Conservation (phyloP, 345 rosid species). For the Melastoma malabathricum region DNA sequence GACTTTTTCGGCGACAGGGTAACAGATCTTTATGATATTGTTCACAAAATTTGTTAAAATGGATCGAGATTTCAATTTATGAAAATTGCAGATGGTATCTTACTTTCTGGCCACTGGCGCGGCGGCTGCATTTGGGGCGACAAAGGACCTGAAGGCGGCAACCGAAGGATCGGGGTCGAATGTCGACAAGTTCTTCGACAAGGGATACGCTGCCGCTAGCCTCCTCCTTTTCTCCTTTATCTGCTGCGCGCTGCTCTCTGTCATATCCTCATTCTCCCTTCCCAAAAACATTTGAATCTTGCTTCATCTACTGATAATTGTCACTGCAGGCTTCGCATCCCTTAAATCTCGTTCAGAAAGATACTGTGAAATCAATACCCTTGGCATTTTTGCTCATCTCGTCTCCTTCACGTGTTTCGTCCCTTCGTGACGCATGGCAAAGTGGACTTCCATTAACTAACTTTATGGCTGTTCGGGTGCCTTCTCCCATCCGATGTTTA, state of each 20-base stretch:
- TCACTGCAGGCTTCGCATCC: too few species aligned
- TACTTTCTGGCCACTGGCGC: constrained; percentile 37
- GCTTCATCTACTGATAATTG: too few species aligned
- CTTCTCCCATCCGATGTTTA: too few species aligned
- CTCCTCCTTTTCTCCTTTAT: constrained; percentile 40
- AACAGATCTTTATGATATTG: background rate
- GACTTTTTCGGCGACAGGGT: constrained; percentile 25
- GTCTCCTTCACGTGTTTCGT: too few species aligned
- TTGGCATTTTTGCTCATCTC: too few species aligned
- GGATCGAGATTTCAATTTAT: background rate
- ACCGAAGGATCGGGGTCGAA: background rate
- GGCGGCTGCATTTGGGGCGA: constrained; percentile 44
- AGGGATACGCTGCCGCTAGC: constrained; percentile 32
- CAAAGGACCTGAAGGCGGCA: constrained; percentile 28
- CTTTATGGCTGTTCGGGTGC: too few species aligned
- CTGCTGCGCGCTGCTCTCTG: constrained; percentile 33
- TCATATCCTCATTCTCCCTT: constrained; percentile 35
- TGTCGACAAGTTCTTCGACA: constrained; percentile 24
- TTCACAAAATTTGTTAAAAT: too few species aligned
- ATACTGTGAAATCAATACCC: too few species aligned
- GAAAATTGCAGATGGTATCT: constrained; percentile 19
- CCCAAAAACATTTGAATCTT: constrained; percentile 12
- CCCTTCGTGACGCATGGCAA: too few species aligned
- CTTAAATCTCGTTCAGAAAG: too few species aligned
- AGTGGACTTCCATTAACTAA: too few species aligned